These are phyloP conservation scores for Fragaria iinumae DNA, from an alignment of 306 rosid species.

Conservation along the genomic window DNA sequence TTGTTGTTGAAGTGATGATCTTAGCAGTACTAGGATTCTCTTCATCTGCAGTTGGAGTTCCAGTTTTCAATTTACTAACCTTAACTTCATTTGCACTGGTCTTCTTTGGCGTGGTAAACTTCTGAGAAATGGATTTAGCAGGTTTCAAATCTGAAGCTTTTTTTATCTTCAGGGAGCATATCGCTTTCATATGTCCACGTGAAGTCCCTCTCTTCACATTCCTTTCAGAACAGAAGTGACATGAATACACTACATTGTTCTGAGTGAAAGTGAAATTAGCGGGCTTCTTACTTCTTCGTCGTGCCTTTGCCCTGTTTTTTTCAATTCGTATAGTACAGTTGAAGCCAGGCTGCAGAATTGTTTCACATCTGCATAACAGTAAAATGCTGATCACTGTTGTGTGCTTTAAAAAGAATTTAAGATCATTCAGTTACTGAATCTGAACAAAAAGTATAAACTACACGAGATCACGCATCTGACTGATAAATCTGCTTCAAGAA, in stretches of 20 bases:
- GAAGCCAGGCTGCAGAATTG: constrained; percentile 60
- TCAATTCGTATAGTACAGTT: constrained; percentile 57
- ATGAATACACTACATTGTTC: constrained; percentile 59
- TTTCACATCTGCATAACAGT: not conserved
- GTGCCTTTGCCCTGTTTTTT: constrained; percentile 45
- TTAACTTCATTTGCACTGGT: too few species aligned
- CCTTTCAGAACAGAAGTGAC: constrained; percentile 58
- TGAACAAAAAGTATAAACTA: not conserved
- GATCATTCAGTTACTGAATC: not conserved
- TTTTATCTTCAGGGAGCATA: too few species aligned
- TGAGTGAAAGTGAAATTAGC: constrained; percentile 30
- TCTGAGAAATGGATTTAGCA: not conserved
- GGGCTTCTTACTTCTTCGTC: constrained; percentile 30
- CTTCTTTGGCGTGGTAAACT: not conserved
- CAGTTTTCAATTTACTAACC: too few species aligned
- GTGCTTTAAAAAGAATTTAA: not conserved
- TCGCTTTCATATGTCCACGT: constrained; percentile 38
- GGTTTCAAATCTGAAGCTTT: too few species aligned
- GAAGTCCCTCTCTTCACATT: constrained; percentile 64
- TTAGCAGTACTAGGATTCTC: constrained; percentile 8
- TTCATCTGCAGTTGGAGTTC: not conserved
- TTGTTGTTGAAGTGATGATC: constrained; percentile 17
- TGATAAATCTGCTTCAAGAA: not conserved
- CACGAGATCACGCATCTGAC: not conserved
- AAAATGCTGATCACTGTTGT: constrained; percentile 9